phyloP scores from a whole-genome alignment of 805 yeast species.

The Zygoascus tannicola region DNA sequence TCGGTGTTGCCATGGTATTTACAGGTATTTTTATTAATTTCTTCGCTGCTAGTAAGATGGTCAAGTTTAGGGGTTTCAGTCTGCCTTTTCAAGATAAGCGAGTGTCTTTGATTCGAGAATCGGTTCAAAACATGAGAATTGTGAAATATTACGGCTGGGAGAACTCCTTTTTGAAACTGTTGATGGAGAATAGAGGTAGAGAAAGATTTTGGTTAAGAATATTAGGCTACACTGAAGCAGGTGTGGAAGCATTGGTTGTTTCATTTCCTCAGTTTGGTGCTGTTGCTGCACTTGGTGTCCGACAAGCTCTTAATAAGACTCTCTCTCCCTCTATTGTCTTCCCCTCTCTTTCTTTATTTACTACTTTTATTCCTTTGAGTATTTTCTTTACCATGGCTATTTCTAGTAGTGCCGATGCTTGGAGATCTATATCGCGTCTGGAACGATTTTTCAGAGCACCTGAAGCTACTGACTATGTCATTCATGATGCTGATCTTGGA shows the following conservation, averaged over 20 bases:
- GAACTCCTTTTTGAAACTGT: constrained; percentile 48
- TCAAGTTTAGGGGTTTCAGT: constrained; percentile 46
- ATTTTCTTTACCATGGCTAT: constrained; percentile 61
- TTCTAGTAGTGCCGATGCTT: constrained; percentile 73
- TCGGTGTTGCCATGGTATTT: constrained; percentile 44
- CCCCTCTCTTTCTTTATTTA: constrained; percentile 62
- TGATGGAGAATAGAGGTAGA: constrained; percentile 41
- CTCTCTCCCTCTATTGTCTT: constrained; percentile 54
- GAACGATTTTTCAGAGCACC: constrained; percentile 54
- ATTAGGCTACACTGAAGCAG: constrained; percentile 56
- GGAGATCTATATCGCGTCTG: constrained; percentile 83
- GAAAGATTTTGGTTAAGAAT: constrained; percentile 54
- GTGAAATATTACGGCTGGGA: constrained; percentile 89
- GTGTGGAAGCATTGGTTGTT: constrained; percentile 54
- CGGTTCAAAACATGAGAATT: constrained; percentile 65
- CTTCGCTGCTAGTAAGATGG: constrained; percentile 24
- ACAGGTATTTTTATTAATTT: constrained; percentile 26
- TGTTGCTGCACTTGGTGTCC: constrained; percentile 44
- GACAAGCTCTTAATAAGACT: constrained; percentile 34
- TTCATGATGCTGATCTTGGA: constrained; percentile 14
- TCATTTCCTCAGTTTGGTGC: constrained; percentile 63
- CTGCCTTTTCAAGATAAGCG: constrained; percentile 54
- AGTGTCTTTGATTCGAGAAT: constrained; percentile 69
- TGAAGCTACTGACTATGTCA: constrained; percentile 28
- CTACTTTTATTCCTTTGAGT: constrained; percentile 56